Conservation (phyloP, 2,329 filamentous ascomycete genomes). For the Pyrenophora teres region DNA sequence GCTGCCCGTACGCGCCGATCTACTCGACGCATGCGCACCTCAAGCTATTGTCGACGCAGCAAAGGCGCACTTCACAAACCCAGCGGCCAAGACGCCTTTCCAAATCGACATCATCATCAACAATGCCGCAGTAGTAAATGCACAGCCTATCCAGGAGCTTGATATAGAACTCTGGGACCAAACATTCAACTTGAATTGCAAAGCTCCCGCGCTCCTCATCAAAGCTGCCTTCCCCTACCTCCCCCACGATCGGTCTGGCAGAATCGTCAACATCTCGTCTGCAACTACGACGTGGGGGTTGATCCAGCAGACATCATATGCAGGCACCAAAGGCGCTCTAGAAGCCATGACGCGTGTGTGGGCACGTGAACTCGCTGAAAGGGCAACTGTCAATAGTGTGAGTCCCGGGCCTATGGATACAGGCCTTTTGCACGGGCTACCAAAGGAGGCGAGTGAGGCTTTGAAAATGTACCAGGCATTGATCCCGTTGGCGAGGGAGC, state of each 20-base stretch:
- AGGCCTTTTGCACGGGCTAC: constrained; percentile 8
- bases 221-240: constrained; percentile 10
- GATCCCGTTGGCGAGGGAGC: constrained; percentile 6
- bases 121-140: constrained; percentile 10
- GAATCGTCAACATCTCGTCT: constrained; percentile 13
- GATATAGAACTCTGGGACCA: constrained; percentile 11
- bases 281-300: constrained; percentile 12
- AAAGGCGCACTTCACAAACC: constrained; percentile 6
- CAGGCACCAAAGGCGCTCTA: constrained; percentile 10
- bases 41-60: constrained; percentile 8
- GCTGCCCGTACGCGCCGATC: constrained; percentile 9
- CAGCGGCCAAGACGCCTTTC: constrained; percentile 2
- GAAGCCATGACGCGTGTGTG: constrained; percentile 14
- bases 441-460: constrained; percentile 5
- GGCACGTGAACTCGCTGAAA: constrained; percentile 9
- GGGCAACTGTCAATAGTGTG: constrained; percentile 10
- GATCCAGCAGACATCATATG: constrained; percentile 13
- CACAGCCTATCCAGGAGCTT: constrained; percentile 11
- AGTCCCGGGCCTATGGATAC: constrained; percentile 12
- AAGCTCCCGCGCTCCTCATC: constrained; percentile 11
- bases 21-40: constrained; percentile 11
- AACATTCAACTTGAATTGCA: constrained; percentile 12
- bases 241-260: constrained; percentile 7
- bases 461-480: constrained; percentile 10
- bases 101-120: constrained; percentile 13